These are phyloP conservation scores for Tetrahymena borealis DNA, from an alignment of 73 alveolate genomes.

Conservation along the genomic window DNA sequence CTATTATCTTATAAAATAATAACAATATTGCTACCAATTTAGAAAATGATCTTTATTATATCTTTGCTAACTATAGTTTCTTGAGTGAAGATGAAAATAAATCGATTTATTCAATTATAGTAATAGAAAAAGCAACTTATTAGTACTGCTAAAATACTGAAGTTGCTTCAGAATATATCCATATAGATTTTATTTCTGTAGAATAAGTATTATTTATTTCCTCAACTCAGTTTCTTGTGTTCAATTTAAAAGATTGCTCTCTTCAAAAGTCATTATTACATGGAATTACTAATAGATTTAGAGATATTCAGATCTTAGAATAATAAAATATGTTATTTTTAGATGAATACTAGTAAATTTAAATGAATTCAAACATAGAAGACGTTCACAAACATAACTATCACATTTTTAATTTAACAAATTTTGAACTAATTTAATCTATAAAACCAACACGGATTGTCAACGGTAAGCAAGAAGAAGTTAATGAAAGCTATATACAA, in stretches of 20 bases:
- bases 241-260: background rate
- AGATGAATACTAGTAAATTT: background rate
- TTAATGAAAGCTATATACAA: background rate
- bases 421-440: background rate
- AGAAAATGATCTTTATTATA: background rate
- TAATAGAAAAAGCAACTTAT: background rate
- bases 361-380: background rate
- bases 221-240: background rate
- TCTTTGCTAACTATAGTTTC: background rate
- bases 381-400: background rate
- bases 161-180: background rate
- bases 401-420: background rate
- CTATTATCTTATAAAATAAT: background rate
- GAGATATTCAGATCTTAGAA: background rate
- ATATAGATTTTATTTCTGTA: background rate
- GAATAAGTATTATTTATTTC: background rate
- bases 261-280: background rate
- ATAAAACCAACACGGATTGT: background rate
- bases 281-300: background rate
- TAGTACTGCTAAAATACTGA: background rate
- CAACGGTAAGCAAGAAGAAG: background rate
- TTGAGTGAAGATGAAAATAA: background rate
- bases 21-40: background rate
- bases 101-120: background rate
- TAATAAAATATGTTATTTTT: background rate